Conservation (phyloP, 805 yeast species). For the Candida pseudofarinosa region DNA sequence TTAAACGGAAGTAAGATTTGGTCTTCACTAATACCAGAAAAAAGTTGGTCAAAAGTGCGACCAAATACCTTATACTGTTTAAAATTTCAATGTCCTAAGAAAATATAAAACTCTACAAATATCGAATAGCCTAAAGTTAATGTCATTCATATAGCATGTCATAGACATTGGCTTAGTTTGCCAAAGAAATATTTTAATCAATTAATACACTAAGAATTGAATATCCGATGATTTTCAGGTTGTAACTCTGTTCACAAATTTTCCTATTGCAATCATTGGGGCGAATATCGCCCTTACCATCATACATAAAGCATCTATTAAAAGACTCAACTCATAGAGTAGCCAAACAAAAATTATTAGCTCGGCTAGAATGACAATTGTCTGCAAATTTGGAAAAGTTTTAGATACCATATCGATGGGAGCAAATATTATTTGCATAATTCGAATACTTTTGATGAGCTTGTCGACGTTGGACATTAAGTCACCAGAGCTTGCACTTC, state of each 20-base stretch:
- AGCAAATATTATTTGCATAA: slow-evolving; percentile 35
- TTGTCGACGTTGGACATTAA: slow-evolving; percentile 28
- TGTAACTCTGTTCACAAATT: slow-evolving; percentile 36
- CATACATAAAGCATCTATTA: slow-evolving; percentile 42
- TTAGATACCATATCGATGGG: slow-evolving; percentile 38
- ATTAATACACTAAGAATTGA: background rate
- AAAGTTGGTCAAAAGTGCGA: too few relatives aligned
- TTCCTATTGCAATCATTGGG: slow-evolving; percentile 43
- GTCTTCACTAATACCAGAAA: too few relatives aligned
- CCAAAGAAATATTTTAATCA: too few relatives aligned
- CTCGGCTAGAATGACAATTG: slow-evolving; percentile 37
- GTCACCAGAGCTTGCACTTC: background rate
- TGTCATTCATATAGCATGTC: too few relatives aligned
- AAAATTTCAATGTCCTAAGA: too few relatives aligned
- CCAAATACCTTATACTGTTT: too few relatives aligned
- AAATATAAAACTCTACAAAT: too few relatives aligned
- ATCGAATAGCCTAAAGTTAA: too few relatives aligned
- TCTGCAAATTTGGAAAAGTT: slow-evolving; percentile 33
- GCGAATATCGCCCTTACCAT: slow-evolving; percentile 43
- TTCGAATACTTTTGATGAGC: slow-evolving; percentile 29
- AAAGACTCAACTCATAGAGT: slow-evolving; percentile 36
- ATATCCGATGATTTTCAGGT: background rate
- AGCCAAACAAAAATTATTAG: slow-evolving; percentile 38
- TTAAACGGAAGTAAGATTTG: too few relatives aligned
- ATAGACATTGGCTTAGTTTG: too few relatives aligned